phyloP scores from a whole-genome alignment of 2,329 filamentous ascomycete genomes.

The Verticillium dahliae region DNA sequence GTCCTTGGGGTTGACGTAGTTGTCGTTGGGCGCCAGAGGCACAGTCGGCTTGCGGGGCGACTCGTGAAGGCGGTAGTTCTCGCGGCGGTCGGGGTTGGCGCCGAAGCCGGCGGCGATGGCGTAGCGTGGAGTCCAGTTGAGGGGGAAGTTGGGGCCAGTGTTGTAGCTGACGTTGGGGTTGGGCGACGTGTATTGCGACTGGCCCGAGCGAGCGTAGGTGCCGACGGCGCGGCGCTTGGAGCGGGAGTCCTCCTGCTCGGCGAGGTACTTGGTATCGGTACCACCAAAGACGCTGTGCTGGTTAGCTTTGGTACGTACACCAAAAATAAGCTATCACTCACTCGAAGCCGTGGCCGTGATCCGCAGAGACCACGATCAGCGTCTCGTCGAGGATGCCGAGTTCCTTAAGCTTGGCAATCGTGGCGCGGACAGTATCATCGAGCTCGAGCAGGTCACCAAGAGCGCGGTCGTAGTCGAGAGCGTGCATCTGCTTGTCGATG shows the following conservation, averaged over 20 bases:
- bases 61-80: slow-evolving; percentile 66
- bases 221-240: slow-evolving; percentile 71
- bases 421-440: slow-evolving; percentile 74
- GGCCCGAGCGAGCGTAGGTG: slow-evolving; percentile 64
- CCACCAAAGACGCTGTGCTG: slow-evolving; percentile 59
- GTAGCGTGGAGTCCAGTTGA: slow-evolving; percentile 81
- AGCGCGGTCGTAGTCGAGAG: slow-evolving; percentile 77
- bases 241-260: slow-evolving; percentile 57
- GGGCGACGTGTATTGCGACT: slow-evolving; percentile 65
- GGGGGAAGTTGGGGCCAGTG: slow-evolving; percentile 70
- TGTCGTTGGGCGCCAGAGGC: slow-evolving; percentile 31
- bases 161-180: slow-evolving; percentile 58
- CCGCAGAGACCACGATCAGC: slow-evolving; percentile 74
- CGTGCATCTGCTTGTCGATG: slow-evolving; percentile 88
- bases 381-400: slow-evolving; percentile 67
- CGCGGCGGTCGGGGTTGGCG: slow-evolving; percentile 67
- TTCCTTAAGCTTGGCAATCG: slow-evolving; percentile 60
- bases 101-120: slow-evolving; percentile 67
- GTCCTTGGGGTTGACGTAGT: slow-evolving; percentile 64
- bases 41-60: slow-evolving; percentile 52
- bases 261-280: slow-evolving; percentile 73
- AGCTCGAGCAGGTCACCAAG: slow-evolving; percentile 80
- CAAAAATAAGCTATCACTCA: slow-evolving; percentile 14
- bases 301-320: neutral
- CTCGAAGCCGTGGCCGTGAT: slow-evolving; percentile 86